Evolutionary conservation across 2,329 filamentous ascomycete genomes (phyloP), one percentile per base, ranked within the genome.

Genomic region (Cordyceps pruinosa): DNA sequence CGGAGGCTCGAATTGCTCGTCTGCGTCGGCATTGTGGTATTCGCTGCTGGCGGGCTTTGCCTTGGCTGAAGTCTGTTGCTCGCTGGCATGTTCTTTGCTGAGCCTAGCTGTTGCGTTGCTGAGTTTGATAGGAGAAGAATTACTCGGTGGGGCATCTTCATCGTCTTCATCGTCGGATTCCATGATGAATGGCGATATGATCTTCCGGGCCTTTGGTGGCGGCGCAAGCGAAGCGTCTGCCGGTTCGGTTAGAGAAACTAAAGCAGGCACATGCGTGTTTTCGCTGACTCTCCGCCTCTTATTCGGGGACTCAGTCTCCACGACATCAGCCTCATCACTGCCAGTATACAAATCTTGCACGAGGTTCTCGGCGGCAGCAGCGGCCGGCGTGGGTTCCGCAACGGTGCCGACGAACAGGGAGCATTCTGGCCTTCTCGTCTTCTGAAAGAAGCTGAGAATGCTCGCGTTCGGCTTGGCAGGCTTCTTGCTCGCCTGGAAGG

Each of bases 401-500:
- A 61, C 44, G 17, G 66, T 61, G n/a, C 68, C 71, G 0, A 77
- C 69, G 62, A 89, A 87, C 10, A 88, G 77, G 21, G 77, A 75
- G 57, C 84, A 74, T 60, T 86, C 78, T 57, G 79, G 73, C 53
- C 81, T 79, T 39, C 83, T 79, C 0, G 82, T 77, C 66, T 89
- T 90, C 65, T 88, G 85, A 67, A 91, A 91, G 69, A 90, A 91
- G 61, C 72, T 89, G 15, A 90, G 72, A 32, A 90, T 90, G 61
- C 85, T 90, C 7, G 77, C 76, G 64, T 89, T 89, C 1, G 74
- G 73, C 39, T 73, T 73, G 21, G 65, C 63, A 4, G 73, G 66
- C 51, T 70, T 73, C 62, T 71, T 73, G n/a, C 65, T 58, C 5
- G 64, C 49, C 26, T 64, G 58, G 3, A 63, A 60, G 21, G 58